Percentiles rank a stretch among this genome's conserved stretches.
Evolutionary conservation across 2,329 filamentous ascomycete genomes (phyloP).

Genomic region (Lachnellula arida): DNA sequence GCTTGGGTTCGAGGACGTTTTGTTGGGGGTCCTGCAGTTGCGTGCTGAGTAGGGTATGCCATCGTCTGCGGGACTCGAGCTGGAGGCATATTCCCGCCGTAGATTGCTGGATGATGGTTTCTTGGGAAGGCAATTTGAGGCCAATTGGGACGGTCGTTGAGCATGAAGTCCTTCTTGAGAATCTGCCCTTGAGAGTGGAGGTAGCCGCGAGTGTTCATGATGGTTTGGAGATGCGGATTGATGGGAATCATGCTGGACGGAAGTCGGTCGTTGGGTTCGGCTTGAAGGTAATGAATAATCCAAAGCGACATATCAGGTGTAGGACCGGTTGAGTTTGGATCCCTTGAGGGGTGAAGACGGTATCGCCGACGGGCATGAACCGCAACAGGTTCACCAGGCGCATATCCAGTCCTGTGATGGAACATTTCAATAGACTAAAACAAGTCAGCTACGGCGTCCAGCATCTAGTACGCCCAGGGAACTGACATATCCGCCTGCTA

Average conservation of each 20-base stretch:
- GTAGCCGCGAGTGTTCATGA: constrained; percentile 57
- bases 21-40: constrained; percentile 43
- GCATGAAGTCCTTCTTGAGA: constrained; percentile 88
- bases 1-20: constrained; percentile 43
- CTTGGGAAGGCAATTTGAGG: constrained; percentile 71
- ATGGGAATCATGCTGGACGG: constrained; percentile 63
- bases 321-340: constrained; percentile 63
- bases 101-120: constrained; percentile 38
- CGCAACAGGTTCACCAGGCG: constrained; percentile 68
- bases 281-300: constrained; percentile 83
- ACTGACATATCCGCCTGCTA: constrained; percentile 61
- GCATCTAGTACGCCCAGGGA: neutral
- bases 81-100: constrained; percentile 22
- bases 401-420: constrained; percentile 75
- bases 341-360: constrained; percentile 69
- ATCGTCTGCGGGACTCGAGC: constrained; percentile 45
- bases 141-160: constrained; percentile 86
- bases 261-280: constrained; percentile 69
- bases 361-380: constrained; percentile 80
- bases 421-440: constrained; percentile 80
- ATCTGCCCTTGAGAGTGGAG: constrained; percentile 75
- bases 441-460: constrained; percentile 10
- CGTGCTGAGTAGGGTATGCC: constrained; percentile 53
- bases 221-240: constrained; percentile 54
- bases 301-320: constrained; percentile 78